Base-by-base conservation (phyloP, 2,329 filamentous ascomycete genomes). In the Trichoderma cornu-damae region DNA sequence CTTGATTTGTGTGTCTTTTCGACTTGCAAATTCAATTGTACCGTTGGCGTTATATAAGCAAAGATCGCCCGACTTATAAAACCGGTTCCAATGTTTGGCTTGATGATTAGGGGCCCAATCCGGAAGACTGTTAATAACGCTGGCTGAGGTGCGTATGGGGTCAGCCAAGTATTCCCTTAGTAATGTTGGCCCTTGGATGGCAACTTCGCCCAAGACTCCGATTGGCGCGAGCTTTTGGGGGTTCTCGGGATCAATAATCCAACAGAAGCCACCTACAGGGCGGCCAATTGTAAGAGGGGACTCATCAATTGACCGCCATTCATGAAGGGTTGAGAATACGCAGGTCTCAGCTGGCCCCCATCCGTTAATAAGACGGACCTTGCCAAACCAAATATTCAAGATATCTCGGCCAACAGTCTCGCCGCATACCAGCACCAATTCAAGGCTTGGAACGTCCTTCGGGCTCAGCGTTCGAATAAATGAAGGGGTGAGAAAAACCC, bases 261-360 rank as follows among this genome's bases (percentile, higher is more conserved):
- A 58, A 20, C 49, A 54, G 57, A 49, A 40, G 16, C 54, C 38
- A 16, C 58, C 56, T 14, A 62, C 43, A 1, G 60, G 50, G 1
- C 37, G 22, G 8, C 59, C 57, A 24, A 62, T 42, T 9, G 48
- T 59, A n/a, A 56, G 43, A 32, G 54, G 54, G 5, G 61, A 47
- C 11, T 58, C 57, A 11, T 57, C 28, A 12, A 32, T 26, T 3
- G 50, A 51, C 11, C 53, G 30, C 57, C 57, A 59, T 9, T 59
- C 42, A 37, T 61, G 59, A 6, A 60, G 20, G 16, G 60, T 57
- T 26, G 56, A 52, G 18, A 50, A 55, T 1, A 56, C 47, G 16
- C 57, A 61, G 8, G 57, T 59, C 44, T 62, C 62, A 2, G 63
- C 60, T 1, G 63, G 63, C 1, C 63, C 63, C 37, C 63, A 64